Percentiles rank a stretch among this genome's conserved stretches.
phyloP scores from a whole-genome alignment of 2,329 filamentous ascomycete genomes.

The Botrytis fragariae region DNA sequence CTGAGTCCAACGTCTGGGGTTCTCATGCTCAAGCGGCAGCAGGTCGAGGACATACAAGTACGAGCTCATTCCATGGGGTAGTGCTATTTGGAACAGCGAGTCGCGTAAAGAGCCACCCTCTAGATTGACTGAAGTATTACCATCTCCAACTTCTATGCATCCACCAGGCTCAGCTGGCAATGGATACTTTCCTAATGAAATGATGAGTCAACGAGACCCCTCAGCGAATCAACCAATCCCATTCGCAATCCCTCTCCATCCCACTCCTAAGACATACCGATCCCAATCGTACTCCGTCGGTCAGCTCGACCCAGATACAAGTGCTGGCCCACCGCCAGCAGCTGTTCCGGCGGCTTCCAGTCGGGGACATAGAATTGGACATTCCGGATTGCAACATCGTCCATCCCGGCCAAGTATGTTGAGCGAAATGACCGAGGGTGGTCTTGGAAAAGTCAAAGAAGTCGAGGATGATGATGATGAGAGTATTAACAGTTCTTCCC shows the following conservation, averaged over 20 bases:
- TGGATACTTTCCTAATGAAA: constrained; percentile 48
- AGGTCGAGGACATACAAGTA: constrained; percentile 46
- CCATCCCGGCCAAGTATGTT: constrained; percentile 76
- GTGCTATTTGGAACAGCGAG: constrained; percentile 78
- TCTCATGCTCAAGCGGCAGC: constrained; percentile 46
- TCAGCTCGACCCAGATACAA: constrained; percentile 70
- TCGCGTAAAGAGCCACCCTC: constrained; percentile 71
- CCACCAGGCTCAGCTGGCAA: constrained; percentile 44
- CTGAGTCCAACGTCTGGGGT: constrained; percentile 60
- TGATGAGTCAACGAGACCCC: constrained; percentile 50
- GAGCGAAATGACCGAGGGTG: constrained; percentile 67
- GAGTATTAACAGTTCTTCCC: constrained; percentile 54
- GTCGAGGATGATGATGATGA: constrained; percentile 64
- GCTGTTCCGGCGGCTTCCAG: constrained; percentile 29
- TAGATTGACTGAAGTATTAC: constrained; percentile 70
- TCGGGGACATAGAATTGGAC: constrained; percentile 46
- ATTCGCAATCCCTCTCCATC: constrained; percentile 83
- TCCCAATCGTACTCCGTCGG: constrained; percentile 97
- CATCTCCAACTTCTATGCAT: constrained; percentile 65
- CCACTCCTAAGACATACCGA: constrained; percentile 87
- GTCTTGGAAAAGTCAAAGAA: constrained; percentile 68
- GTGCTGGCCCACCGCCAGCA: constrained; percentile 29
- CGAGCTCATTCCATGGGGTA: constrained; percentile 67
- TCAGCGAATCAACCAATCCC: constrained; percentile 67
- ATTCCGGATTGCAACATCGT: constrained; percentile 73